These are phyloP conservation scores for Fusarium hostae DNA, from an alignment of 2,329 filamentous ascomycete genomes.

Conservation along the genomic window DNA sequence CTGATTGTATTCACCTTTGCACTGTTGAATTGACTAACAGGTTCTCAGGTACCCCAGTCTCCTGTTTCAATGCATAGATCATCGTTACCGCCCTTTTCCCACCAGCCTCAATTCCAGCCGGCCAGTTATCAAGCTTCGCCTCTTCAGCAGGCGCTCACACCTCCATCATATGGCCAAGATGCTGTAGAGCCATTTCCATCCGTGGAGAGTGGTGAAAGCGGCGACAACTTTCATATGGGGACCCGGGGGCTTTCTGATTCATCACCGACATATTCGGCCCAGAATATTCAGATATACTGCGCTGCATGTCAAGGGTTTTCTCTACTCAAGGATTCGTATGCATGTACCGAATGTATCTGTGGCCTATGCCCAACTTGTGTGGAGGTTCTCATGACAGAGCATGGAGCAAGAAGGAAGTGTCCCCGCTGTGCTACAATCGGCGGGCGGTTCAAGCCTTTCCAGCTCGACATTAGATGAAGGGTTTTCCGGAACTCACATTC, in stretches of 20 bases:
- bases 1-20: background rate
- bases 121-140: constrained; percentile 87
- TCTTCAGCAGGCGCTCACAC: constrained; percentile 88
- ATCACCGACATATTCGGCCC: constrained; percentile 78
- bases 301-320: constrained; percentile 85
- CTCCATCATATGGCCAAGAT: constrained; percentile 76
- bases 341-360: constrained; percentile 96
- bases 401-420: constrained; percentile 80
- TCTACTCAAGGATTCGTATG: constrained; percentile 84
- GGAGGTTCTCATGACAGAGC: constrained; percentile 79
- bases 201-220: constrained; percentile 81
- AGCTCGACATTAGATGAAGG: constrained; percentile 79
- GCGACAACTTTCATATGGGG: constrained; percentile 78
- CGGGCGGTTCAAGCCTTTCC: constrained; percentile 84
- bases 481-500: constrained; percentile 33
- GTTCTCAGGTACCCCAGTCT: constrained; percentile 68
- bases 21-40: constrained; percentile 38
- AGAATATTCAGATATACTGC: constrained; percentile 90
- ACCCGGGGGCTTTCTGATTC: constrained; percentile 72
- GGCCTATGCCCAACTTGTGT: constrained; percentile 91
- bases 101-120: constrained; percentile 69
- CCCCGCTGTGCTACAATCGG: constrained; percentile 83
- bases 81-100: constrained; percentile 69
- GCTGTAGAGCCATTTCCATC: constrained; percentile 85
- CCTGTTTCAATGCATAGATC: constrained; percentile 71